Evolutionary conservation across 257 asterid species (phyloP), one percentile per base, ranked within the genome.

Genomic region (Catharanthus roseus): DNA sequence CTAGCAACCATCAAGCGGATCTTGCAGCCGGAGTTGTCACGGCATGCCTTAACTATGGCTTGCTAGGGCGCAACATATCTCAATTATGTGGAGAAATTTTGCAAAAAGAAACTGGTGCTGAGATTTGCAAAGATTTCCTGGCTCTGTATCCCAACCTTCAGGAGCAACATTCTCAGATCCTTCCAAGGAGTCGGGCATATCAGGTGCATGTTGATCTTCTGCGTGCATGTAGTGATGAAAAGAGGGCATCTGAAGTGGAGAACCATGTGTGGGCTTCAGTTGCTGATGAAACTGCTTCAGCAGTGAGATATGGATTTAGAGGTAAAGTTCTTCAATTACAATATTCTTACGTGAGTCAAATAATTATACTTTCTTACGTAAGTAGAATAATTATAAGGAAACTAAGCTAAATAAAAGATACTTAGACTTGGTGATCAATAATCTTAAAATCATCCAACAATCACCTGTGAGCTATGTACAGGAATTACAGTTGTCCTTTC

Each of bases 271-370:
- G 99, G 96, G 83, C 86, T 68, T 90, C 99, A 55, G 89, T 95
- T 78, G 89, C 95, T 76, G 85, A 86, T 74, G 97, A 91, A 88
- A 95, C 99, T 76, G 95, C 99, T 75, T 77, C 90, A 63, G 95
- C 99, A 31, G 97, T 91, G 81, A 87, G 93, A 79, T 88, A 89
- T 49, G 95, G 96, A 53, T 83, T 87, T 75, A 85, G 81, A 91
- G 97, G 98, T 90, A 81, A 69, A 70, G 51, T 12, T 51, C 41
- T 24, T 23, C 34, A 34, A 34, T 34, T 18, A n/a, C 29, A 62
- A 62, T 62, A 18, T 62, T 34, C 47, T 62, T 62, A 62, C 34
- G 47, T 28, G 19, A 34, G n/a, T n/a, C n/a, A n/a, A n/a, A n/a
- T n/a, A n/a, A n/a, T n/a, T n/a, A n/a, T n/a, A n/a, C n/a, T n/a